phyloP scores from a whole-genome alignment of 2,329 filamentous ascomycete genomes.

The Paraphoma sp. region DNA sequence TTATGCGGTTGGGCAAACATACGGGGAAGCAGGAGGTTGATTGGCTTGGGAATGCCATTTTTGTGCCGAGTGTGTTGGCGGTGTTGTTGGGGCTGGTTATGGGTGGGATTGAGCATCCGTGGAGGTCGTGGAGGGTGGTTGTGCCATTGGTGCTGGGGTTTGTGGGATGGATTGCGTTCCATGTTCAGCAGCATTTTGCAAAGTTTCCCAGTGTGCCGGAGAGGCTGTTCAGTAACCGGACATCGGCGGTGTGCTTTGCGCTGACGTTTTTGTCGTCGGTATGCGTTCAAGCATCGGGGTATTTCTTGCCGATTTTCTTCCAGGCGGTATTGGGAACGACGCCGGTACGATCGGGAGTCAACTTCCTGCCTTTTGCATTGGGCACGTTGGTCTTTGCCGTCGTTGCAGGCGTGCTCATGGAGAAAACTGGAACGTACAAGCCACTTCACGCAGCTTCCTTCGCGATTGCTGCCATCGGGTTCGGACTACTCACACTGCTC shows the following conservation, averaged over 20 bases:
- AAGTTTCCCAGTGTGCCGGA: slow-evolving; percentile 15
- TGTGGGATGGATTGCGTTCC: slow-evolving; percentile 44
- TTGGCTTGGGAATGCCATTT: slow-evolving; percentile 50
- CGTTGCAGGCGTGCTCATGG: slow-evolving; percentile 6
- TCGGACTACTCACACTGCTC: neutral
- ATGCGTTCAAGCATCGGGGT: slow-evolving; percentile 6
- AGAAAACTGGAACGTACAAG: slow-evolving; percentile 32
- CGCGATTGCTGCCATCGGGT: neutral
- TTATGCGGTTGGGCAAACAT: neutral
- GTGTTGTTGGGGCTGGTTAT: slow-evolving; percentile 52
- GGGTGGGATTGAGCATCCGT: slow-evolving; percentile 50
- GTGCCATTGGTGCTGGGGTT: slow-evolving; percentile 43
- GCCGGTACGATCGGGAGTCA: slow-evolving; percentile 6
- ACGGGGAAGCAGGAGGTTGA: slow-evolving; percentile 33
- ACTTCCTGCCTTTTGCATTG: slow-evolving; percentile 9
- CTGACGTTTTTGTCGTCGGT: slow-evolving; percentile 12
- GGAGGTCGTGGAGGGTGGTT: slow-evolving; percentile 50
- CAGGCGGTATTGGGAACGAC: slow-evolving; percentile 6
- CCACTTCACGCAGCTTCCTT: slow-evolving; percentile 12
- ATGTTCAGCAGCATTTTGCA: slow-evolving; percentile 44
- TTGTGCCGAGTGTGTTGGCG: slow-evolving; percentile 45
- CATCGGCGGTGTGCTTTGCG: slow-evolving; percentile 6
- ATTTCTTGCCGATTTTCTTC: slow-evolving; percentile 22
- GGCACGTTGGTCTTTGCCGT: slow-evolving; percentile 1
- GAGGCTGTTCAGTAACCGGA: slow-evolving; percentile 18